phyloP scores from a whole-genome alignment of 805 yeast genomes.

The Scheffersomyces lignosus region DNA sequence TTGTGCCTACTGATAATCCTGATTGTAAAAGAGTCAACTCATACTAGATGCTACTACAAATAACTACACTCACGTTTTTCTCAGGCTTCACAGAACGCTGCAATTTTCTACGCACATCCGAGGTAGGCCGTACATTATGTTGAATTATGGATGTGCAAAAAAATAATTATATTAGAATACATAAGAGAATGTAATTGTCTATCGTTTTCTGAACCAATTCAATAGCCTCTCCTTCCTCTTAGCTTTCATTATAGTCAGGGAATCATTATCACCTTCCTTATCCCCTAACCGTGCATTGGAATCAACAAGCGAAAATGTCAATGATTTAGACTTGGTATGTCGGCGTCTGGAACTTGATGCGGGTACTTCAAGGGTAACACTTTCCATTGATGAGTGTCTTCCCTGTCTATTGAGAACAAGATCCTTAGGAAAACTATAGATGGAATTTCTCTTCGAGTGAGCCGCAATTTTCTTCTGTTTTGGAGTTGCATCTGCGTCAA shows the following conservation, averaged over 20 bases:
- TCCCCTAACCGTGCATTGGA: conserved; percentile 17
- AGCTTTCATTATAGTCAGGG: conserved; percentile 8
- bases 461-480: background rate
- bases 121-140: too few relatives aligned
- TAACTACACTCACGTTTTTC: too few relatives aligned
- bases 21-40: too few relatives aligned
- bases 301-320: conserved; percentile 18
- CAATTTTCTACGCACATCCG: too few relatives aligned
- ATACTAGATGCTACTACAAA: too few relatives aligned
- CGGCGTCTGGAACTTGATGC: conserved; percentile 1
- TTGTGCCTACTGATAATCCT: conserved; percentile 5
- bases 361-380: background rate
- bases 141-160: too few relatives aligned
- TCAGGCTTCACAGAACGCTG: too few relatives aligned
- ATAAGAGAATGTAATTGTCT: too few relatives aligned
- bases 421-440: background rate
- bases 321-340: conserved; percentile 23
- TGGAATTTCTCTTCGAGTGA: background rate
- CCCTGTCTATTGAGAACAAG: background rate
- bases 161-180: too few relatives aligned
- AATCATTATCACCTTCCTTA: conserved; percentile 9
- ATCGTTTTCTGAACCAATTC: conserved; percentile 24
- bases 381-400: too few relatives aligned
- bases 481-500: too few relatives aligned
- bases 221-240: conserved; percentile 18